Base-by-base conservation (phyloP, 331 rosid species). In the Rosa hybrid region DNA sequence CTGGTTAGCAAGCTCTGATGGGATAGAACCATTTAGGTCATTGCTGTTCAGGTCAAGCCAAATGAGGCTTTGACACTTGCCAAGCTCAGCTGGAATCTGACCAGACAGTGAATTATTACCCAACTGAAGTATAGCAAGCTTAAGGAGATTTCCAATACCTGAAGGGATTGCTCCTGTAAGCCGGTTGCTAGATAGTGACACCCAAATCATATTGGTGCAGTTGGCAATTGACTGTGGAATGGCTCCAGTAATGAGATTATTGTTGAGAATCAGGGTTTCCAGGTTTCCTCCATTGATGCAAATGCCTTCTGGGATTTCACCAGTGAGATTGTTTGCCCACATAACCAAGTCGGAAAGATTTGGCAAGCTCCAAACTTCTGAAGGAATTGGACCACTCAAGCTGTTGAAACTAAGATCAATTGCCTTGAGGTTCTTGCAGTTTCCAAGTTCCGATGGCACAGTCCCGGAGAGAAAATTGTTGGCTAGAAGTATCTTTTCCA, bases 21-120 rank as follows among this genome's bases (percentile, higher is more conserved):
- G 97, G 77, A 93, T 72, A 45, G 82, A 48, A 48, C 98, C 98
- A 11, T 77, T 78, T 13, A 93, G 78, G 48, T 71, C 51, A 72
- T 93, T 93, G 79, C 91, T 85, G 77, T 84, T 91, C 63, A 93
- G 84, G 80, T 93, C 95, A 51, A 93, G 87, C 95, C 98, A 91
- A 56, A 88, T 89, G 63, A 93, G 81, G 84, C 81, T 86, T 80
- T 59, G 68, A 68, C 94, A 88, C 68, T 65, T 70, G 7, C 97
- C 88, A 30, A 90, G 86, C 80, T 80, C 89, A 0, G 86, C 85
- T 1, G 98, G 98, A 68, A 93, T 78, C 67, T 20, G 78, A 25
- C 98, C 98, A 1, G 89, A 74, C 6, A 93, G 87, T 4, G 88
- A 89, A 84, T 93, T 93, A 75, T 83, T 85, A 12, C 94, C 93